Evolutionary conservation across 179 eudicot species (phyloP).

Genomic region (Camellia oleifera): DNA sequence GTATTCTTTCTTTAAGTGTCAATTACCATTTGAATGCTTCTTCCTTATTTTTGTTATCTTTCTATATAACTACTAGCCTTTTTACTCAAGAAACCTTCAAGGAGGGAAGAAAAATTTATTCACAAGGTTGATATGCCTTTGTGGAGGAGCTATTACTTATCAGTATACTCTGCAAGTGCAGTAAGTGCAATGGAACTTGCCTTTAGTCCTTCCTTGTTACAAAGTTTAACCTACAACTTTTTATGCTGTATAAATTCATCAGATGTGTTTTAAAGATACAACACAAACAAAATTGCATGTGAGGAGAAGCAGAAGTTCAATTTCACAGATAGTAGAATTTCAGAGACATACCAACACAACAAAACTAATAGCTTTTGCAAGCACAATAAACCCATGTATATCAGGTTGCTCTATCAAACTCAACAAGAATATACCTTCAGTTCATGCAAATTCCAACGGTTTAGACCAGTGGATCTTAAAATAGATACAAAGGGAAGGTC

Average conservation of each 20-base stretch:
- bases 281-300: not conserved
- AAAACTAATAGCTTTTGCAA: not conserved
- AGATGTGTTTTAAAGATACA: not conserved
- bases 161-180: not conserved
- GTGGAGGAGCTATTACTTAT: too few relatives aligned
- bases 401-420: not conserved
- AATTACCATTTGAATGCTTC: too few relatives aligned
- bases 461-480: constrained; percentile 31
- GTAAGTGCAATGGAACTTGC: not conserved
- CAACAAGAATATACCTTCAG: constrained; percentile 47
- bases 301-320: constrained; percentile 1
- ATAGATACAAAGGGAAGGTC: constrained; percentile 67
- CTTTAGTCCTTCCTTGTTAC: not conserved
- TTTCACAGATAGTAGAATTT: not conserved
- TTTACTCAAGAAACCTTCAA: too few relatives aligned
- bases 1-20: too few relatives aligned
- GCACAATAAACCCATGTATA: not conserved
- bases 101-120: too few relatives aligned
- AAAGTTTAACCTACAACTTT: not conserved
- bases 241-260: constrained; percentile 8
- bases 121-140: too few relatives aligned
- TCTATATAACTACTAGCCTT: too few relatives aligned
- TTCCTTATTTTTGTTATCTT: too few relatives aligned
- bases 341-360: not conserved
- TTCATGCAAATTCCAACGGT: constrained; percentile 61